phyloP scores from a whole-genome alignment of 495 filamentous ascomycete species.

The Lasiosphaeria ovina region DNA sequence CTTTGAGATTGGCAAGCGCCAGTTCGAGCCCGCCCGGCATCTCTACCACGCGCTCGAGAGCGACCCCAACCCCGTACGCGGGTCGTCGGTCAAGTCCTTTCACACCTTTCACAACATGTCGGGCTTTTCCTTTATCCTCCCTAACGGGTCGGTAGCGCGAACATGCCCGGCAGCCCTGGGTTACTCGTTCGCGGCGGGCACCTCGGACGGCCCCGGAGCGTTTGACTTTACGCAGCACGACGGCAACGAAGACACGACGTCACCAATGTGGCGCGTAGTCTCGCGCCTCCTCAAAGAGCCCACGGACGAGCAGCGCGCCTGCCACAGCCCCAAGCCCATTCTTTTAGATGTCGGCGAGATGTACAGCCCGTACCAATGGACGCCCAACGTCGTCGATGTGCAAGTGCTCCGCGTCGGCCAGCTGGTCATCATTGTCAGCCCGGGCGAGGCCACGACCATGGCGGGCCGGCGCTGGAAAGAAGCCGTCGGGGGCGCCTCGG shows the following conservation, averaged over 20 bases:
- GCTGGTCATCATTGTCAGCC: conserved; percentile 79
- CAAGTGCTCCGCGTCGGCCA: conserved; percentile 87
- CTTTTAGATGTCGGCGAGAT: conserved; percentile 87
- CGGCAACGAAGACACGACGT: conserved; percentile 68
- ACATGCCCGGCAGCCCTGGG: conserved; percentile 93
- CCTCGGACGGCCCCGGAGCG: conserved; percentile 86
- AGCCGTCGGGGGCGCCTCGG: conserved; percentile 60
- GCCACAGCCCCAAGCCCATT: conserved; percentile 83
- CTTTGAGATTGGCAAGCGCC: conserved; percentile 73
- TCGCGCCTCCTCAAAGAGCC: conserved; percentile 70
- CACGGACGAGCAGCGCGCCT: conserved; percentile 65
- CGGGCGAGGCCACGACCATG: conserved; percentile 95
- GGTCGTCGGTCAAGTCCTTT: conserved; percentile 65
- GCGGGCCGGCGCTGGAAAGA: conserved; percentile 87
- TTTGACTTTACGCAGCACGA: conserved; percentile 94
- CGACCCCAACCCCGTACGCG: conserved; percentile 50
- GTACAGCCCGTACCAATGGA: conserved; percentile 78
- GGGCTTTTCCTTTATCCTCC: conserved; percentile 66
- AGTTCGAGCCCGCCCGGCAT: conserved; percentile 65
- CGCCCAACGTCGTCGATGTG: conserved; percentile 89
- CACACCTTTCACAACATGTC: conserved; percentile 77
- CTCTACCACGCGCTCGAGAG: conserved; percentile 59
- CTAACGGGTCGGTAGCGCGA: conserved; percentile 66
- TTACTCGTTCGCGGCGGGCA: conserved; percentile 92
- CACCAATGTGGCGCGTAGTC: conserved; percentile 80